Conservation (phyloP, 176 grass and related monocot species). For the Eleusine coracana region DNA sequence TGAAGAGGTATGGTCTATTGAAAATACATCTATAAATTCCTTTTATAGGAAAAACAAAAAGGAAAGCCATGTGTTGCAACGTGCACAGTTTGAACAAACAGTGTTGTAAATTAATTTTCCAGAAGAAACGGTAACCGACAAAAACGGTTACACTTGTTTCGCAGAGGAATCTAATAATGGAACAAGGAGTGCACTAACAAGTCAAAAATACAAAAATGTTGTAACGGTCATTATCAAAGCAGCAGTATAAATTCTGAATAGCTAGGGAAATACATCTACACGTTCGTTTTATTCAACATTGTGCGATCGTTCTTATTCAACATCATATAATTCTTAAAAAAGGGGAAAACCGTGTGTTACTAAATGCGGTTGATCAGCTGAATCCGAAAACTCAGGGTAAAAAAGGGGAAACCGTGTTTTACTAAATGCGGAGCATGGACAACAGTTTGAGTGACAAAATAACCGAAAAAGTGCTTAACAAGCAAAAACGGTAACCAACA, state of each 20-base stretch:
- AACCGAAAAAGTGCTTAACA: background rate
- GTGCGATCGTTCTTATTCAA: no score
- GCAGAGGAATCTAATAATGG: no score
- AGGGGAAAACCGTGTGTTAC: background rate
- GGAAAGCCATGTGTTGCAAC: background rate
- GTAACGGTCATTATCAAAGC: no score
- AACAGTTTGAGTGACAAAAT: background rate
- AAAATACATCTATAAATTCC: background rate
- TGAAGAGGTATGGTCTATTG: background rate
- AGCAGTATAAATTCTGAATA: no score
- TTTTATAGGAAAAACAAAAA: background rate
- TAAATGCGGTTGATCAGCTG: background rate
- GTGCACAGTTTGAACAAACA: background rate
- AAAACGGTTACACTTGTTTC: no score
- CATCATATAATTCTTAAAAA: background rate
- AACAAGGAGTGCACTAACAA: no score
- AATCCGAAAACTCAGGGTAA: background rate
- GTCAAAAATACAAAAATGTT: no score
- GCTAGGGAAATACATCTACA: no score
- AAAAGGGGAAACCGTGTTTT: background rate
- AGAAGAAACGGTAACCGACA: no score
- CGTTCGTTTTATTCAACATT: no score
- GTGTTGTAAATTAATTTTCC: background rate
- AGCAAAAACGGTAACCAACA: constrained; percentile 7
- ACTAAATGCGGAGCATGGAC: background rate